phyloP scores from a whole-genome alignment of 768 basidiomycete species.

The Pulveroboletus sp. region DNA sequence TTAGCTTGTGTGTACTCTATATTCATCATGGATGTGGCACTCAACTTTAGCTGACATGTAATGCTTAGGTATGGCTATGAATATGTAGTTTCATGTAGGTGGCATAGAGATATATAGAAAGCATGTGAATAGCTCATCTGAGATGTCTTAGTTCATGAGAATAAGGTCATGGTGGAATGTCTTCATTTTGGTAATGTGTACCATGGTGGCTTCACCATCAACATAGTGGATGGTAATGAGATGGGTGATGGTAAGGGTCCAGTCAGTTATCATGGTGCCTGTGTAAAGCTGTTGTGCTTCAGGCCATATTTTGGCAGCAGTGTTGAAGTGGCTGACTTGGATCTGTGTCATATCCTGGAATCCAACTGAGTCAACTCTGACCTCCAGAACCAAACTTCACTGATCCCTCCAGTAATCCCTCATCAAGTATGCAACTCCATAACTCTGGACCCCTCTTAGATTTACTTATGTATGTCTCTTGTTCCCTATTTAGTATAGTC shows the following conservation, averaged over 20 bases:
- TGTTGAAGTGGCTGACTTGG: too few relatives aligned
- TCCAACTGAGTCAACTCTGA: too few relatives aligned
- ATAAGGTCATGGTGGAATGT: conserved; percentile 5
- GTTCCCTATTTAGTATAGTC: too few relatives aligned
- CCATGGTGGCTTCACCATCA: conserved; percentile 4
- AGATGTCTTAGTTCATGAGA: conserved; percentile 11
- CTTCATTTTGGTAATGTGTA: conserved; percentile 15
- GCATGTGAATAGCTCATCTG: conserved; percentile 11
- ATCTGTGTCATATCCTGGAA: too few relatives aligned
- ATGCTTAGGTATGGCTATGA: not conserved
- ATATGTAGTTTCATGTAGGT: too few relatives aligned
- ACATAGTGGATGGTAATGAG: conserved; percentile 4
- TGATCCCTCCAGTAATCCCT: too few relatives aligned
- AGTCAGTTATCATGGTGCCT: not conserved
- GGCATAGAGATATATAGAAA: conserved; percentile 17
- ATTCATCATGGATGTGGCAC: not conserved
- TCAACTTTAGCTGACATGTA: conserved; percentile 12
- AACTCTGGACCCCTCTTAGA: too few relatives aligned
- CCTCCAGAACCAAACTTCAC: too few relatives aligned
- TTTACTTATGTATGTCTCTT: too few relatives aligned
- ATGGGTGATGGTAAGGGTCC: not conserved
- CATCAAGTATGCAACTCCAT: too few relatives aligned
- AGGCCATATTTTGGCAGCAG: too few relatives aligned
- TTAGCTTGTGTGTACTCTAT: not conserved
- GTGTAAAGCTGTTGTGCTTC: too few relatives aligned